Evolutionary conservation across 805 yeast genomes (phyloP).

Genomic region (Nakazawaea wyomingensis): DNA sequence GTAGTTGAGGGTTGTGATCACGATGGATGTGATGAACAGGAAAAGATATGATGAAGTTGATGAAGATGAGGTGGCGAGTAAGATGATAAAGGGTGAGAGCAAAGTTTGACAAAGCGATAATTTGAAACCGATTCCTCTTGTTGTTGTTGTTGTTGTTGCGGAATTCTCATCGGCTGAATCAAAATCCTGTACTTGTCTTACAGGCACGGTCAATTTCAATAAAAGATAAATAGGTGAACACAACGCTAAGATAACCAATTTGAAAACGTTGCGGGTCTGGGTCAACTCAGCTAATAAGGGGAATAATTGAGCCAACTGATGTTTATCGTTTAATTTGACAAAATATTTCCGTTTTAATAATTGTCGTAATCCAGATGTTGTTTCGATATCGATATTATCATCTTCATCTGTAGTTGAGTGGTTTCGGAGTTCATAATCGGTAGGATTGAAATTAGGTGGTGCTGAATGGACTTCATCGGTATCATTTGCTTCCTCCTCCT

Average conservation of each 20-base stretch:
- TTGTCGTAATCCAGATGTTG: slow-evolving; percentile 12
- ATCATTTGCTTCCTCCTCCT: neutral
- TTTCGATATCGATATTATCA: neutral
- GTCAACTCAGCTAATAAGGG: slow-evolving; percentile 1
- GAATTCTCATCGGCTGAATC: no score
- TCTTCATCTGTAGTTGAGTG: neutral
- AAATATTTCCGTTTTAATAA: slow-evolving; percentile 7
- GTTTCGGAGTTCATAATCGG: slow-evolving; percentile 6
- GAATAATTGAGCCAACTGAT: neutral
- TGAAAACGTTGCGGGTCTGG: neutral
- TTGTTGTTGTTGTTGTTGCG: no score
- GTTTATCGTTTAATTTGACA: neutral
- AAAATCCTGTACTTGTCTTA: neutral
- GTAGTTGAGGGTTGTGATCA: slow-evolving; percentile 9
- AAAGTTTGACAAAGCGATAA: slow-evolving; percentile 27
- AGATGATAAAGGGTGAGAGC: slow-evolving; percentile 25
- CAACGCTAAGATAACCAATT: neutral
- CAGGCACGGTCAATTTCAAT: slow-evolving; percentile 1
- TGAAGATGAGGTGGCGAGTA: slow-evolving; percentile 16
- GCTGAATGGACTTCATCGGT: no score
- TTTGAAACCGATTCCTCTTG: no score
- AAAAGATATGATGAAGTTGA: no score
- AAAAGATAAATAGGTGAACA: neutral
- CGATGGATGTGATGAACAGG: neutral
- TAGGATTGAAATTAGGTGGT: neutral